Base-by-base conservation (phyloP, 257 asterid species). In the Gentiana dahurica region DNA sequence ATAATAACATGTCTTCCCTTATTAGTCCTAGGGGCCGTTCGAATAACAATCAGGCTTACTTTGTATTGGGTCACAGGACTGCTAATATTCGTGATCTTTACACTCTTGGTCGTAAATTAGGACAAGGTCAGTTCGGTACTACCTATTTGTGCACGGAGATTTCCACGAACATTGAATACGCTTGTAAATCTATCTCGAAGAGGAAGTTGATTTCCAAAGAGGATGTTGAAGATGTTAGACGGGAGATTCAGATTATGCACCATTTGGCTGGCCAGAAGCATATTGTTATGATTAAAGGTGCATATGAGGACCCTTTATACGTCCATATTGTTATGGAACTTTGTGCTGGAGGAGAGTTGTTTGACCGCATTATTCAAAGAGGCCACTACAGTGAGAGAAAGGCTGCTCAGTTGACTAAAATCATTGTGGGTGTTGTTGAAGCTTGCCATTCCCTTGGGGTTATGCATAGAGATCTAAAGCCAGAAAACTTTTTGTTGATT, bases 221-320 rank as follows among this genome's bases (percentile, higher is more conserved):
- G 68, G 97, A 90, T 33, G 83, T 90, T 0, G 95, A 86, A 66
- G 97, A 90, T 68, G 97, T 90, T 4, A 67, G 94, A 60, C 83
- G 97, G 82, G 97, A 89, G 83, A 86, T 89, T 74, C 95, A 89
- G 81, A 84, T 89, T 63, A 89, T 90, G 96, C 94, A 89, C 65
- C 97, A 89, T 71, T 65, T 89, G 83, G 83, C 95, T 62, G 95
- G 93, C 45, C 97, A 89, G 71, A 77, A 68, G 74, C 77, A 90
- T 66, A 84, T 90, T 60, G 97, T 90, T 51, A 82, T 86, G 51
- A 86, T 90, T 41, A 90, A 84, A 71, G 97, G 95, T 52, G 95
- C 97, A 0, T 90, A 84, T 36, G 97, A 90, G 79, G 97, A 90
- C 66, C 63, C 85, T 62, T 58, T 78, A 38, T 87, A 80, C 58